Evolutionary conservation across 352 stramenopile species (phyloP).

Genomic region (Blastocystis sp.): DNA sequence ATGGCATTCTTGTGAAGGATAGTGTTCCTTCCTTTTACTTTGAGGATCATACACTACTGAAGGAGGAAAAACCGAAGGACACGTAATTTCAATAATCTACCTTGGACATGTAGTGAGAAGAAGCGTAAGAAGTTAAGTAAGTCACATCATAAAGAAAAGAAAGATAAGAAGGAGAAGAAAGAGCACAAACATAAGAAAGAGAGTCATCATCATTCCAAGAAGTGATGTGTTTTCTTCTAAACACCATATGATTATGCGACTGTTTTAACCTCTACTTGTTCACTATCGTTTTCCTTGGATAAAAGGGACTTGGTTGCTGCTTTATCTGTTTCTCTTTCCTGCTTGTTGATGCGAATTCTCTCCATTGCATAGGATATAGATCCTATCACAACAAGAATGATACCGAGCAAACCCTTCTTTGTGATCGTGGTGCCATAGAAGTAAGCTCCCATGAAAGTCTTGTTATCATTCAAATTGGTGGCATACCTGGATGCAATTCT

Average conservation of each 20-base stretch:
- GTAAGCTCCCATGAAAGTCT: conserved; percentile 41
- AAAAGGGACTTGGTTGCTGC: neutral
- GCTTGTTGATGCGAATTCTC: neutral
- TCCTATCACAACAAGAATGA: conserved; percentile 12
- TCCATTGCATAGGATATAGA: conserved; percentile 3
- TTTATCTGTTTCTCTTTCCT: neutral
- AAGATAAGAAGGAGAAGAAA: neutral
- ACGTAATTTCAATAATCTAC: neutral
- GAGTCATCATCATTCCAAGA: neutral
- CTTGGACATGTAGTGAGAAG: neutral
- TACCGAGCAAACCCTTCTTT: neutral
- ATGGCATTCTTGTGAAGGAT: neutral
- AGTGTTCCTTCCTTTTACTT: conserved; percentile 27
- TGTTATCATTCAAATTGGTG: neutral
- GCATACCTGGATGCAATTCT: conserved; percentile 26
- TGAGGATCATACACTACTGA: neutral
- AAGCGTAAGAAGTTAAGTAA: neutral
- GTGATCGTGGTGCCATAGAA: neutral
- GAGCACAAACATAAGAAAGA: neutral
- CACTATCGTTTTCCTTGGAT: neutral
- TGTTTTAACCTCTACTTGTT: neutral
- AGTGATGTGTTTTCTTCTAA: too few species aligned
- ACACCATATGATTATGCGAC: neutral
- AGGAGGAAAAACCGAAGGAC: neutral
- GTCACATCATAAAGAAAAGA: conserved; percentile 3